Base-by-base conservation (phyloP, 2,329 filamentous ascomycete genomes). In the Aspergillus hortae region DNA sequence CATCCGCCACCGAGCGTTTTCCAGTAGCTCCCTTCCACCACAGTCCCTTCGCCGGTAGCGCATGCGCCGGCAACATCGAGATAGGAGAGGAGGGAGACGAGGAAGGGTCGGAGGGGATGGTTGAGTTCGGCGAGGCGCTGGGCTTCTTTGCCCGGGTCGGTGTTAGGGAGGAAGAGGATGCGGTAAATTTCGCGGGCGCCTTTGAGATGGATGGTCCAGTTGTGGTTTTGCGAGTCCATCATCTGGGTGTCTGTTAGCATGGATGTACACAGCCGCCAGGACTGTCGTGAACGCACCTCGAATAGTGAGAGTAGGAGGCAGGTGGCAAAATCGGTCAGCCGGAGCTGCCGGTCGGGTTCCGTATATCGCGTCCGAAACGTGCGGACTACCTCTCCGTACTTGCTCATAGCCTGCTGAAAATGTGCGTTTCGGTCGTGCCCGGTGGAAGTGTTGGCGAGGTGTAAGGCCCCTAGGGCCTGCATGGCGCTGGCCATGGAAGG, bases 41-140 rank as follows among this genome's bases (percentile, higher is more conserved):
- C 60, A 4, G 69, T 71, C 2, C 67, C 69, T 25, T 71, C 67
- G 17, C 66, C 66, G 5, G 68, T 70, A 4, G 68, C 67, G 50
- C 70, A 71, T 10, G 71, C 66, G 25, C 70, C 70, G 0, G 70
- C 70, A 17, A 72, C 69, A 44, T 73, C 70, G 15, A 73, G 67
- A 49, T 71, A 72, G 2, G 67, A 71, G 32, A 73, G 63, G 12
- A 72, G 60, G 2, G 69, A 73, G 14, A 73, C 65, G n/a, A 73
- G 67, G 48, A 72, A 73, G 23, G 58, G 58, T 38, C 65, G 65
- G 10, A 71, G 64, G 1, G 68, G 67, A 25, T 69, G 67, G 32
- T 67, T 66, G 12, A 59, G 63, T 48, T 69, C 66, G 15, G 60
- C 61, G 14, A 66, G 45, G 11, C 66, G 64, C 42, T 64, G 58